These are phyloP conservation scores for Chimonanthus salicifolius DNA, from an alignment of 164 flowering plant genomes.

Conservation along the genomic window DNA sequence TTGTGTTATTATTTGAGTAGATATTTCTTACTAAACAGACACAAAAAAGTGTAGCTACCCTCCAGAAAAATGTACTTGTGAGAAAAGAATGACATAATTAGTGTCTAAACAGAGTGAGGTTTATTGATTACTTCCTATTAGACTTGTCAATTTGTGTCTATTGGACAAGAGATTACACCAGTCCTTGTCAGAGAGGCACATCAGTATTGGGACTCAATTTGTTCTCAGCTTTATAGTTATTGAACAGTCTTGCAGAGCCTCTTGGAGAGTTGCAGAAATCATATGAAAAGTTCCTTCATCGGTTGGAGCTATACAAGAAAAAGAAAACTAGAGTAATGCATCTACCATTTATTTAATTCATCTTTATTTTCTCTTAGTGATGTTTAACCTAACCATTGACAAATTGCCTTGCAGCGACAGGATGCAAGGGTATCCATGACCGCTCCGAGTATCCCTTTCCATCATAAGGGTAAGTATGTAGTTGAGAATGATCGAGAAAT, in stretches of 20 bases:
- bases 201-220: background rate
- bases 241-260: conserved; percentile 85
- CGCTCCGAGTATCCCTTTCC: conserved; percentile 10
- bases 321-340: conserved; percentile 47
- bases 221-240: background rate
- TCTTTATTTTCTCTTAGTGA: background rate
- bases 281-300: conserved; percentile 75
- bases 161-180: background rate
- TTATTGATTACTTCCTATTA: background rate
- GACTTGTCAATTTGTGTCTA: background rate
- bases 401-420: conserved; percentile 31
- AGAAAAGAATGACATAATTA: too few species aligned
- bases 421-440: conserved; percentile 30
- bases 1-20: too few species aligned
- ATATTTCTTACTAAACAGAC: too few species aligned
- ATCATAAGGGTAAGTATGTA: conserved; percentile 2
- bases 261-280: conserved; percentile 71
- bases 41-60: too few species aligned
- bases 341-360: conserved; percentile 10
- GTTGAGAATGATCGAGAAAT: background rate
- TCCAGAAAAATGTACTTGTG: too few species aligned
- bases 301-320: conserved; percentile 52
- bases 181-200: background rate
- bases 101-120: too few species aligned
- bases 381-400: conserved; percentile 19